These are phyloP conservation scores for Cytospora leucostoma DNA, from an alignment of 2,329 filamentous ascomycete genomes.

Conservation along the genomic window DNA sequence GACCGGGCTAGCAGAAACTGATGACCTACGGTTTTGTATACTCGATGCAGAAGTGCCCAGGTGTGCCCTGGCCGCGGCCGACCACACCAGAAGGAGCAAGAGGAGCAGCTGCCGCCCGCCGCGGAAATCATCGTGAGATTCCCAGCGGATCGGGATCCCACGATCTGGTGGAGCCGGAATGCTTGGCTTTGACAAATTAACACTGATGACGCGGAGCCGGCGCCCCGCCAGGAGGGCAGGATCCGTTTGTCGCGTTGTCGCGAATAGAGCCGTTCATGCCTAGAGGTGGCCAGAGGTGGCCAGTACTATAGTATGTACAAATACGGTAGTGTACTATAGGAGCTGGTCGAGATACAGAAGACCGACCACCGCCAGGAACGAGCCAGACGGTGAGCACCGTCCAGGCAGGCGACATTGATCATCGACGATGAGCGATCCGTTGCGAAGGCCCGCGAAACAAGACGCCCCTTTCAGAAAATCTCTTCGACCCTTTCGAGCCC, in stretches of 20 bases:
- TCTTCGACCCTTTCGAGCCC: no score
- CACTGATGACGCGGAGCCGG: constrained; percentile 21
- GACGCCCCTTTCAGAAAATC: no score
- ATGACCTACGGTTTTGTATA: background rate
- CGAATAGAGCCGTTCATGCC: no score
- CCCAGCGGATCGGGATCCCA: constrained; percentile 12
- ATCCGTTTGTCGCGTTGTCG: constrained; percentile 5
- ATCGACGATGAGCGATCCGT: no score
- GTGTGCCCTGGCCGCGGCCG: constrained; percentile 1
- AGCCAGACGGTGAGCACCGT: constrained; percentile 7
- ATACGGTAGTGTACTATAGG: no score
- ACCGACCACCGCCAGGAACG: no score
- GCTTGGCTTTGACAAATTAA: background rate
- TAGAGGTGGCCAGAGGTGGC: no score
- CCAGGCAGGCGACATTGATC: constrained; percentile 10
- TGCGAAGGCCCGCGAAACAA: no score
- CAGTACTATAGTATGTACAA: no score
- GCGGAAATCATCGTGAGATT: constrained; percentile 16
- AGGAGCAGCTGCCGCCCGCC: constrained; percentile 25
- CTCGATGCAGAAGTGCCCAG: constrained; percentile 10
- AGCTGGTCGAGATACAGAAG: no score
- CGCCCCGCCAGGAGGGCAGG: constrained; percentile 8
- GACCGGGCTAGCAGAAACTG: background rate
- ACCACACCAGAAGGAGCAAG: constrained; percentile 26
- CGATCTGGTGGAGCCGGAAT: constrained; percentile 13